Conservation (phyloP, 192 early-diverging fungal species). For the Backusella circina region DNA sequence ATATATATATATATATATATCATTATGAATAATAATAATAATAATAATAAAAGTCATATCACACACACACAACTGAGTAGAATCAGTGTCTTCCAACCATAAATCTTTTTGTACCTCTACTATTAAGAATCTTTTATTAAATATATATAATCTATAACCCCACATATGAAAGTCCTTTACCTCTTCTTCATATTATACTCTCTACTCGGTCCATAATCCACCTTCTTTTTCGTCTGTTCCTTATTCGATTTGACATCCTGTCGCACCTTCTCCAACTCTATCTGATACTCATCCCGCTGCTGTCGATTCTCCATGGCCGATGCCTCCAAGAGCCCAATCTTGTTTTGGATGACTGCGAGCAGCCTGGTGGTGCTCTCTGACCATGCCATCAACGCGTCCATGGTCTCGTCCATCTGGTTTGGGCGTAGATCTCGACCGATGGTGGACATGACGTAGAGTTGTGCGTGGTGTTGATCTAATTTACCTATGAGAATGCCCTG, state of each 20-base stretch:
- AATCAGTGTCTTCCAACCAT: conserved; percentile 5
- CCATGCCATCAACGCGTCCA: conserved; percentile 58
- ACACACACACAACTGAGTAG: too few species aligned
- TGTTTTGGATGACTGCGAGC: conserved; percentile 46
- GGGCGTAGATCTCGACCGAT: conserved; percentile 80
- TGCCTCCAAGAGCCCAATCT: conserved; percentile 31
- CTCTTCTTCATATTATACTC: neutral
- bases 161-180: neutral
- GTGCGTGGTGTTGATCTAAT: conserved; percentile 75
- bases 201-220: neutral
- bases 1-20: too few species aligned
- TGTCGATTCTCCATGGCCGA: neutral
- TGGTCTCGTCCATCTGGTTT: conserved; percentile 54
- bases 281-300: neutral
- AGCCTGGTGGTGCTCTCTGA: conserved; percentile 54
- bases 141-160: neutral
- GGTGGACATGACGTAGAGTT: conserved; percentile 73
- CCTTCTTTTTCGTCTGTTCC: neutral
- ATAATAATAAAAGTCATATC: too few species aligned
- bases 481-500: conserved; percentile 74
- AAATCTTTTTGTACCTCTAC: conserved; percentile 23
- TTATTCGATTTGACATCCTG: neutral
- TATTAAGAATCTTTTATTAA: neutral
- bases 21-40: too few species aligned
- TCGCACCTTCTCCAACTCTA: neutral